These are phyloP conservation scores for Pleurotus sapidus DNA, from an alignment of 768 basidiomycete genomes.

Conservation along the genomic window DNA sequence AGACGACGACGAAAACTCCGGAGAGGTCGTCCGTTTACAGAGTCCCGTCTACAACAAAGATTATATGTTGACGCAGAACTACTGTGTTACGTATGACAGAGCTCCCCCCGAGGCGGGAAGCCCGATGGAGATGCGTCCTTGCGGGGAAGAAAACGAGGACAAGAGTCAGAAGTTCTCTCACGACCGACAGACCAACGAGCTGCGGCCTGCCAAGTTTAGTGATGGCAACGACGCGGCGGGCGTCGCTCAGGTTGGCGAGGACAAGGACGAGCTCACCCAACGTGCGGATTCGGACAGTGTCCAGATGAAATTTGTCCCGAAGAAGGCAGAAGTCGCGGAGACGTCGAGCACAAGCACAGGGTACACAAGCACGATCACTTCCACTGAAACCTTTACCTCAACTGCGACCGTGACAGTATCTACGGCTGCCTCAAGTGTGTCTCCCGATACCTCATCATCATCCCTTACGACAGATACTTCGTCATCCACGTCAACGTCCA, in stretches of 20 bases:
- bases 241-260: conserved; percentile 34
- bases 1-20: conserved; percentile 18
- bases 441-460: conserved; percentile 16
- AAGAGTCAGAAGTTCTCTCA: conserved; percentile 62
- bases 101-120: conserved; percentile 39
- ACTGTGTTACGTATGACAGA: conserved; percentile 64
- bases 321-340: not conserved
- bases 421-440: not conserved
- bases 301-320: conserved; percentile 12
- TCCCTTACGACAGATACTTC: conserved; percentile 43
- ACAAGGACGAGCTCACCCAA: conserved; percentile 18
- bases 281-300: not conserved
- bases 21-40: conserved; percentile 11
- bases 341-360: not conserved
- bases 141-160: conserved; percentile 27
- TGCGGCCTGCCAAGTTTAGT: conserved; percentile 52
- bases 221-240: conserved; percentile 21
- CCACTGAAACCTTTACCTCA: conserved; percentile 6
- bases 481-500: conserved; percentile 37
- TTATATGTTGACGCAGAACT: conserved; percentile 32
- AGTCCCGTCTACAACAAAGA: conserved; percentile 38
- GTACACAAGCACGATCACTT: conserved; percentile 1
- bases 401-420: conserved; percentile 14
- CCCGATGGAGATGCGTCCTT: conserved; percentile 49
- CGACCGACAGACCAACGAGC: conserved; percentile 38